Evolutionary conservation across 495 filamentous ascomycete species (phyloP).

Genomic region (Friedmanniomyces endolithicus): DNA sequence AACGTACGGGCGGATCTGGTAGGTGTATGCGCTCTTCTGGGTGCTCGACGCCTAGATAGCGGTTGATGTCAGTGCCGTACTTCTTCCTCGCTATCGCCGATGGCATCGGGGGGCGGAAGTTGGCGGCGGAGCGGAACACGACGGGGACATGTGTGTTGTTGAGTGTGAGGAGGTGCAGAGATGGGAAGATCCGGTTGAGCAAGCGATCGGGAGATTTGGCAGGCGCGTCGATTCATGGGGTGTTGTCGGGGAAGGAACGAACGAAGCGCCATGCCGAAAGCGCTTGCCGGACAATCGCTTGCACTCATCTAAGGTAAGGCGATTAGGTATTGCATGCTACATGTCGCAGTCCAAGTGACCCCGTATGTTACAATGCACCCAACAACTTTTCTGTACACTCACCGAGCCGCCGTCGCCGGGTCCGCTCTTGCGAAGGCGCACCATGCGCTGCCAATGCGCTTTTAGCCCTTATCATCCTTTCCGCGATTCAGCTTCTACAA

Average conservation of each 20-base stretch:
- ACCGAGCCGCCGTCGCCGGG: neutral
- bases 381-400: neutral
- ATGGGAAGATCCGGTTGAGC: neutral
- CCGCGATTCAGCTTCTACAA: neutral
- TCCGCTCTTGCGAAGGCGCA: neutral
- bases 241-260: neutral
- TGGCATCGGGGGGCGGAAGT: neutral
- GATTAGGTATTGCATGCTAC: neutral
- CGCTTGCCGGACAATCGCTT: neutral
- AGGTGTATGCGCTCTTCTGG: constrained; percentile 4
- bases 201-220: neutral
- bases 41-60: constrained; percentile 10
- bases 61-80: constrained; percentile 13
- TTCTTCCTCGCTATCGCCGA: constrained; percentile 2
- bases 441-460: neutral
- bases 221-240: neutral
- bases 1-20: neutral
- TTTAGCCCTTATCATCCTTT: neutral
- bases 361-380: constrained; percentile 9
- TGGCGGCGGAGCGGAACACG: no score
- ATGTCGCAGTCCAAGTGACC: neutral
- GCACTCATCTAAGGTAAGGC: neutral
- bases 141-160: neutral
- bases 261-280: neutral
- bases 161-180: neutral